Base-by-base conservation (phyloP, 2,329 filamentous ascomycete genomes). In the Onygena corvina region DNA sequence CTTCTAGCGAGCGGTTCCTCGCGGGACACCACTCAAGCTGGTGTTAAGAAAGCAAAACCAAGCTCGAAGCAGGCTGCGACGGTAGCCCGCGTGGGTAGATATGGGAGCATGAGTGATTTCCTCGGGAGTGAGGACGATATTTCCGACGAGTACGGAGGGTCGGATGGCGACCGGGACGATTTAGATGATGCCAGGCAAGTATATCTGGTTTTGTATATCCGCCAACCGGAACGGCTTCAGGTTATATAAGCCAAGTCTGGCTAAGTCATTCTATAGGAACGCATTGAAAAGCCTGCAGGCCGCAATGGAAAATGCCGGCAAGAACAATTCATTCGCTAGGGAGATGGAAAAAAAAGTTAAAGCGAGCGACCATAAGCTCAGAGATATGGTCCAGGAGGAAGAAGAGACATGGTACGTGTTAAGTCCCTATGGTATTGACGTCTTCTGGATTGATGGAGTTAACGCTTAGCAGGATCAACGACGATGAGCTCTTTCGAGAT, bases 271-370 rank as follows among this genome's bases (percentile, higher is more conserved):
- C 7, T 25, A 16, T 46, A 56, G 54, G 16, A 31, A 47, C 7
- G 53, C 54, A 11, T 40, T 57, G 45, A 51, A 46, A 29, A 52
- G 51, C 6, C 44, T 57, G 42, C 53, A 57, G 35, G 27, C 34
- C 7, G 50, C 48, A 7, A 53, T 57, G 45, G 46, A 49, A 23
- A 50, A 50, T 14, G 47, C 46, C 30, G 50, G 54, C 33, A 56
- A 52, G 36, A 56, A 49, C 23, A 54, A 56, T 47, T 49, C 47
- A 25, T 56, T 53, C 30, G 50, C 48, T 9, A 54, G 51, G 11
- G 50, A 46, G 12, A 53, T 58, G 33, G 54, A 57, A 36, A 51
- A 50, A 34, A 46, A 46, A 12, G 50, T 57, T n/a, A 31, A 21
- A 8, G 33, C 46, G 9, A 54, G 56, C 9, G 55, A 57, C 30